These are phyloP conservation scores for Stentor coeruleus DNA, from an alignment of 73 alveolate genomes.

Conservation along the genomic window DNA sequence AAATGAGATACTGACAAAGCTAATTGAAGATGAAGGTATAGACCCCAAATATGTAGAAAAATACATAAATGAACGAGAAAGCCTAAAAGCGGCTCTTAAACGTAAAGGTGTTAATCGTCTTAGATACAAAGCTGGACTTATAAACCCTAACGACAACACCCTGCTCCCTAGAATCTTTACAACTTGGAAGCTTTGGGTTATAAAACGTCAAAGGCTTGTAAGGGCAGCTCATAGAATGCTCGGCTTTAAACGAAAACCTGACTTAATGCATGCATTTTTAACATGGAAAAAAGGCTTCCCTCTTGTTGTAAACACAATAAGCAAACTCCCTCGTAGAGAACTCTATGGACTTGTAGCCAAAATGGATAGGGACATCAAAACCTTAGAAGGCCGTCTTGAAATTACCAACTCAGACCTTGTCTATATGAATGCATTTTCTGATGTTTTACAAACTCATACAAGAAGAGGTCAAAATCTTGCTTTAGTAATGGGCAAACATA, in stretches of 20 bases:
- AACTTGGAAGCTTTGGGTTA: conserved; percentile 46
- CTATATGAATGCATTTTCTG: conserved; percentile 31
- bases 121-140: background rate
- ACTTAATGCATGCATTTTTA: conserved; percentile 34
- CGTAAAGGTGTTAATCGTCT: background rate
- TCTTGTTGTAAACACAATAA: background rate
- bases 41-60: conserved; percentile 12
- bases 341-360: conserved; percentile 26
- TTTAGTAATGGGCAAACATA: conserved; percentile 21
- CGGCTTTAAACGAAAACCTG: conserved; percentile 31
- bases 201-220: conserved; percentile 31
- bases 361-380: conserved; percentile 21
- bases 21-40: background rate
- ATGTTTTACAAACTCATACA: conserved; percentile 26
- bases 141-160: background rate
- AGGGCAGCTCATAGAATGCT: conserved; percentile 24
- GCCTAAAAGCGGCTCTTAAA: background rate
- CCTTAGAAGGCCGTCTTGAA: conserved; percentile 23
- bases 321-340: conserved; percentile 22
- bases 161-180: conserved; percentile 32
- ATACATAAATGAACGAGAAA: background rate
- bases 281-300: conserved; percentile 47
- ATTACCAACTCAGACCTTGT: conserved; percentile 28
- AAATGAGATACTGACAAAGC: background rate
- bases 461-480: conserved; percentile 40